Percentiles rank a stretch among this genome's conserved stretches.
Conservation (phyloP, 139 green algal genomes). For the Chlamydomonas incerta region DNA sequence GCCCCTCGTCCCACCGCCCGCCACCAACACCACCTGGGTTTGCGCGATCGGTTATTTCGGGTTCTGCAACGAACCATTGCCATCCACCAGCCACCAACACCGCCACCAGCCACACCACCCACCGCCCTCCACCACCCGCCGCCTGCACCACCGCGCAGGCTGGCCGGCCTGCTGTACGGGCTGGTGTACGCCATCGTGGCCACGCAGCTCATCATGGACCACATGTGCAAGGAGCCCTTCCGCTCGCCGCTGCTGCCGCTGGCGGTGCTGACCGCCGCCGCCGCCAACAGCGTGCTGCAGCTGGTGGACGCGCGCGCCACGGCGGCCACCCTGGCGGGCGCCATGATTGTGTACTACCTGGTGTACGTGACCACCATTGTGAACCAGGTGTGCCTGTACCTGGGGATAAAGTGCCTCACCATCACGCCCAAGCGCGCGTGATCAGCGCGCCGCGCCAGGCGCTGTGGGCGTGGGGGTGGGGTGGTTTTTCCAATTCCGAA, state of each 20-base stretch:
- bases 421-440: slow-evolving; percentile 55
- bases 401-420: slow-evolving; percentile 85
- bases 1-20: no score
- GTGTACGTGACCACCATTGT: slow-evolving; percentile 69
- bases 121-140: no score
- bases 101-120: no score
- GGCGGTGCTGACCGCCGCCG: slow-evolving; percentile 45
- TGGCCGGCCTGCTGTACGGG: slow-evolving; percentile 54
- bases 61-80: no score
- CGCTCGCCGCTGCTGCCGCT: slow-evolving; percentile 59
- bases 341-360: slow-evolving; percentile 74
- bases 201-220: slow-evolving; percentile 88
- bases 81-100: no score
- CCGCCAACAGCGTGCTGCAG: slow-evolving; percentile 44
- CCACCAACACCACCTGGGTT: no score
- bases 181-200: slow-evolving; percentile 70
- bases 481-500: no score
- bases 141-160: no score
- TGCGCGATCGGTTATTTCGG: no score
- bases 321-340: slow-evolving; percentile 38
- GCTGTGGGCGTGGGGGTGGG: no score
- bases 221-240: slow-evolving; percentile 94
- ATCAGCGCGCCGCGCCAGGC: no score
- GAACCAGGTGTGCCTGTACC: slow-evolving; percentile 78
- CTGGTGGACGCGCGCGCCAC: slow-evolving; percentile 16